phyloP scores from a whole-genome alignment of 306 rosid species.

The Cercis canadensis region DNA sequence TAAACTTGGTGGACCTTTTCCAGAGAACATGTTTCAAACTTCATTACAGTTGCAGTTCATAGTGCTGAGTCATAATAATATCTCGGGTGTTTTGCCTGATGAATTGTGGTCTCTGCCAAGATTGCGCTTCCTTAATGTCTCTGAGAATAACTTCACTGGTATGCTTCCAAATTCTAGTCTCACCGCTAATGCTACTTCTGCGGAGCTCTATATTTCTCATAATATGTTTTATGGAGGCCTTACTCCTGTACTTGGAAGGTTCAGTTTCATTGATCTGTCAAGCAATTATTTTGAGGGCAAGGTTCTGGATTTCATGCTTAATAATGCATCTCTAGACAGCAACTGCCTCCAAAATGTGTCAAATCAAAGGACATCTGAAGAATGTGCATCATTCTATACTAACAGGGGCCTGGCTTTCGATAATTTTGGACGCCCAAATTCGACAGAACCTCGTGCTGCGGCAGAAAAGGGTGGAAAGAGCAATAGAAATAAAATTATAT shows the following conservation, averaged over 20 bases:
- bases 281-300: constrained; percentile 80
- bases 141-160: constrained; percentile 75
- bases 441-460: constrained; percentile 43
- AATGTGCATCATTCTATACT: constrained; percentile 73
- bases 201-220: constrained; percentile 61
- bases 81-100: constrained; percentile 63
- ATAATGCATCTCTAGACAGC: constrained; percentile 52
- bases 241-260: constrained; percentile 55
- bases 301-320: constrained; percentile 47
- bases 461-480: constrained; percentile 51
- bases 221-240: constrained; percentile 76
- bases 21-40: constrained; percentile 47
- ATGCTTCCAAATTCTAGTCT: constrained; percentile 64
- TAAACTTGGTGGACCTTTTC: constrained; percentile 63
- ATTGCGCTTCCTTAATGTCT: constrained; percentile 66
- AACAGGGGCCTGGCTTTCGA: constrained; percentile 67
- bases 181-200: constrained; percentile 40
- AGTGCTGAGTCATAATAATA: constrained; percentile 61
- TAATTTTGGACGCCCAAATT: constrained; percentile 64
- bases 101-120: constrained; percentile 67
- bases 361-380: constrained; percentile 58
- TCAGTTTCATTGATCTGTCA: constrained; percentile 66
- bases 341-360: constrained; percentile 75
- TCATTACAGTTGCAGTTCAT: constrained; percentile 55
- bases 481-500: constrained; percentile 58